Conservation (phyloP, 208 protist species). For the Trypanosoma theileri region DNA sequence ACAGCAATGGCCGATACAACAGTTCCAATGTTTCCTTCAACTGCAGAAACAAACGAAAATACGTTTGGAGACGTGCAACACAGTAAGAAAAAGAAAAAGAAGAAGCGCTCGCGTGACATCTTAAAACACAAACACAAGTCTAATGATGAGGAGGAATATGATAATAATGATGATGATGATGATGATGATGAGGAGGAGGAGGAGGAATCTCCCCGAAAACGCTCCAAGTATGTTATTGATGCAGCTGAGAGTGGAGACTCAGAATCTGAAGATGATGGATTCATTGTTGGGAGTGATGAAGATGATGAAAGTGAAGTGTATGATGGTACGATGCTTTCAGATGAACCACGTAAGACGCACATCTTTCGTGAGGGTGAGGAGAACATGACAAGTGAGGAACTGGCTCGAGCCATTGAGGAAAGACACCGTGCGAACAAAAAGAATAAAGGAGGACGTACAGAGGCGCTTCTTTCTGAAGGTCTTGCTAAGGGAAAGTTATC, state of each 20-base stretch:
- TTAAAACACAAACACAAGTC: conserved; percentile 28
- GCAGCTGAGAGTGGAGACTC: conserved; percentile 41
- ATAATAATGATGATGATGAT: conserved; percentile 31
- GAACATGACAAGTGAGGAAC: conserved; percentile 65
- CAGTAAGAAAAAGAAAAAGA: conserved; percentile 23
- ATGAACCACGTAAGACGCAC: conserved; percentile 33
- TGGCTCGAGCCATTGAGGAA: conserved; percentile 81
- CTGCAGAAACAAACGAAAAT: not conserved
- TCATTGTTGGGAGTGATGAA: conserved; percentile 54
- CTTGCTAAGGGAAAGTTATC: conserved; percentile 46
- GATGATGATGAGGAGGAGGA: conserved; percentile 31
- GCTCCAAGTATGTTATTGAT: conserved; percentile 49
- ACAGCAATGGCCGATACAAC: conserved; percentile 1
- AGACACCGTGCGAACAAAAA: conserved; percentile 25
- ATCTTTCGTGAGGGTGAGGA: conserved; percentile 76
- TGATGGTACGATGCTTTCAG: conserved; percentile 15
- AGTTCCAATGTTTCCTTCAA: not conserved
- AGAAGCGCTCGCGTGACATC: conserved; percentile 4
- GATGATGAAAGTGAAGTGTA: conserved; percentile 30
- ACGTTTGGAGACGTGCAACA: not conserved
- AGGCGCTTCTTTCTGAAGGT: conserved; percentile 31
- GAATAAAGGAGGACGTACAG: conserved; percentile 21
- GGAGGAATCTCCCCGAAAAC: conserved; percentile 20
- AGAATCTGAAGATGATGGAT: conserved; percentile 36
- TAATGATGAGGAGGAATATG: conserved; percentile 24